These are phyloP conservation scores for Colletotrichum lentis DNA, from an alignment of 2,329 filamentous ascomycete species.

Conservation along the genomic window DNA sequence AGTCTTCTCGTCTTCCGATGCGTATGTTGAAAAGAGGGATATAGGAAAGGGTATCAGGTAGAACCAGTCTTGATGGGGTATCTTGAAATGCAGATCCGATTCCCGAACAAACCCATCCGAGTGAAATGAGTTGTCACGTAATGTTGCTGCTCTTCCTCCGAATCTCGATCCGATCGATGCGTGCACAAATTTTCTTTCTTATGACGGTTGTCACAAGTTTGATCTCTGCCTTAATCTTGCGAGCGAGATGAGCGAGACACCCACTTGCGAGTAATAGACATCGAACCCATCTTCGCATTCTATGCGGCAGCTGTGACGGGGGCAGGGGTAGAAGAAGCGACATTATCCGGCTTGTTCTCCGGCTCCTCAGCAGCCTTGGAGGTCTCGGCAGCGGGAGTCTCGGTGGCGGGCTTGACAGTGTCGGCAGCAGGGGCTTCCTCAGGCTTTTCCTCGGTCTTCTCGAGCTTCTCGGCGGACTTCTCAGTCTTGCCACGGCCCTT, in stretches of 20 bases:
- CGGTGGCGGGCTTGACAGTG: constrained; percentile 42
- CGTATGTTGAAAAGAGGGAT: constrained; percentile 40
- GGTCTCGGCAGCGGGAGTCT: constrained; percentile 44
- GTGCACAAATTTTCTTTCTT: constrained; percentile 21
- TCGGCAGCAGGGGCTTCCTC: constrained; percentile 46
- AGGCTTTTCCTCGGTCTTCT: constrained; percentile 39
- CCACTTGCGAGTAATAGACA: constrained; percentile 15
- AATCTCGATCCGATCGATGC: constrained; percentile 34
- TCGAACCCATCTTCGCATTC: constrained; percentile 40
- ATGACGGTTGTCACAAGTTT: neutral
- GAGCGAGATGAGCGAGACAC: constrained; percentile 20
- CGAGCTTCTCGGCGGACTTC: constrained; percentile 48
- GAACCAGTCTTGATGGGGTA: constrained; percentile 63
- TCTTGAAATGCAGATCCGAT: constrained; percentile 67
- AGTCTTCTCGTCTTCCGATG: constrained; percentile 33
- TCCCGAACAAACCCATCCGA: constrained; percentile 51
- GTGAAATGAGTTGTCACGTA: constrained; percentile 36
- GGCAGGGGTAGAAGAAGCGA: constrained; percentile 53
- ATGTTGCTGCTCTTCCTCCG: constrained; percentile 33
- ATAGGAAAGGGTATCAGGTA: constrained; percentile 45
- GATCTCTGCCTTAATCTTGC: constrained; percentile 13
- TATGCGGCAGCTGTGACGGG: constrained; percentile 62
- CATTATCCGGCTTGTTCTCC: constrained; percentile 54
- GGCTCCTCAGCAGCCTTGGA: constrained; percentile 48
- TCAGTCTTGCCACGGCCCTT: constrained; percentile 56